Conservation (phyloP, 495 filamentous ascomycete genomes). For the Neurospora africana region DNA sequence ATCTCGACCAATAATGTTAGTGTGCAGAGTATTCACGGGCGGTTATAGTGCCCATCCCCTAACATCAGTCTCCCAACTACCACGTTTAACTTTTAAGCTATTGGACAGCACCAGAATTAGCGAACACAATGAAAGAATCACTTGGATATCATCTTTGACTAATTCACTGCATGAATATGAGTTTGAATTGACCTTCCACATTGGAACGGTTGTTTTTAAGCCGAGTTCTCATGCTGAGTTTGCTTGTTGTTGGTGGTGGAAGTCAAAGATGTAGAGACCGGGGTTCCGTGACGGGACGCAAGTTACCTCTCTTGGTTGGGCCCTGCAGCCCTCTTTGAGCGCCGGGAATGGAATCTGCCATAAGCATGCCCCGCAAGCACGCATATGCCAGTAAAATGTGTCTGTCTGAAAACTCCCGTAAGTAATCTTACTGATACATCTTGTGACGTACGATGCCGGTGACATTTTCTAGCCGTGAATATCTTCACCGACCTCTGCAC, state of each 20-base stretch:
- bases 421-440: no score
- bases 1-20: neutral
- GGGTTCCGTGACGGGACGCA: no score
- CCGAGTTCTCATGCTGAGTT: neutral
- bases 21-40: neutral
- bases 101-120: fast-evolving
- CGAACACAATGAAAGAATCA: neutral
- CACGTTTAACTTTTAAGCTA: neutral
- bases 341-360: no score
- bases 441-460: no score
- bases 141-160: neutral
- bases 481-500: neutral
- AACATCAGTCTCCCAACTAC: neutral
- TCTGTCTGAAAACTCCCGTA: no score
- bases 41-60: neutral
- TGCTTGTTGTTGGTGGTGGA: neutral
- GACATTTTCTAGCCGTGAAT: no score
- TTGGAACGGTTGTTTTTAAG: neutral
- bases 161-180: no score
- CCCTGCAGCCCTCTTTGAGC: no score
- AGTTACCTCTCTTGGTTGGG: no score
- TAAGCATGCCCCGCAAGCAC: no score
- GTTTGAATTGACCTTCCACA: neutral
- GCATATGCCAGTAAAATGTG: no score
- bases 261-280: no score